Base-by-base conservation (phyloP, 1,284 basidiomycete species). In the Apiotrichum porosum region DNA sequence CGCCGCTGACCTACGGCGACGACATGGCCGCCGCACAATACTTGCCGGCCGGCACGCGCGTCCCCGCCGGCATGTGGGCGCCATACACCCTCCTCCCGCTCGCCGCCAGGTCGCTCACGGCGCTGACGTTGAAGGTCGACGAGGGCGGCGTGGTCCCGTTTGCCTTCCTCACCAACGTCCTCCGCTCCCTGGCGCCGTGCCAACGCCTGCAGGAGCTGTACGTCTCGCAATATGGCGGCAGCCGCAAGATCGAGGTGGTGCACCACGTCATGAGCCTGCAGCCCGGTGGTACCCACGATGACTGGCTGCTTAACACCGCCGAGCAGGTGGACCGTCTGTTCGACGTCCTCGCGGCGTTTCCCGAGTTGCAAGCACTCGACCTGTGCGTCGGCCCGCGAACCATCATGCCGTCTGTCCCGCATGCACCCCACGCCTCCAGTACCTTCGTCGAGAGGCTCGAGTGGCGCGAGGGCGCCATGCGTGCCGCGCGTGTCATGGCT, bases 201-300 rank as follows among this genome's bases (percentile, higher is more conserved):
- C 9, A 1, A 13, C n/a, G 1, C n/a, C 26, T 51, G 12, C 15
- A 15, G 5, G 42, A 52, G 42, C 28, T 52, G 1, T 24, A 41
- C 23, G 19, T 48, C 22, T 26, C 45, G 14, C 35, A 37, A 1
- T 52, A 47, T 36, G 45, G 44, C 22, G 39, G 24, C 5, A 47
- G 44, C 41, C 37, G 50, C 23, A 52, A 52, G 17, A 38, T 47
- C 21, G 22, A 39, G 9, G 49, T 51, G 3, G 26, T 36, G 13
- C 10, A 15, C 3, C 12, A 3, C 5, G 17, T 13, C 19, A 3
- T 24, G n/a, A n/a, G n/a, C n/a, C n/a, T n/a, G n/a, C n/a, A n/a
- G n/a, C n/a, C n/a, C n/a, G n/a, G n/a, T n/a, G n/a, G n/a, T n/a
- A n/a, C n/a, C n/a, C n/a, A n/a, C n/a, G n/a, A n/a, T n/a, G n/a